These are phyloP conservation scores for Pittosporum tobira DNA, from an alignment of 129 eudicot genomes.

Conservation along the genomic window DNA sequence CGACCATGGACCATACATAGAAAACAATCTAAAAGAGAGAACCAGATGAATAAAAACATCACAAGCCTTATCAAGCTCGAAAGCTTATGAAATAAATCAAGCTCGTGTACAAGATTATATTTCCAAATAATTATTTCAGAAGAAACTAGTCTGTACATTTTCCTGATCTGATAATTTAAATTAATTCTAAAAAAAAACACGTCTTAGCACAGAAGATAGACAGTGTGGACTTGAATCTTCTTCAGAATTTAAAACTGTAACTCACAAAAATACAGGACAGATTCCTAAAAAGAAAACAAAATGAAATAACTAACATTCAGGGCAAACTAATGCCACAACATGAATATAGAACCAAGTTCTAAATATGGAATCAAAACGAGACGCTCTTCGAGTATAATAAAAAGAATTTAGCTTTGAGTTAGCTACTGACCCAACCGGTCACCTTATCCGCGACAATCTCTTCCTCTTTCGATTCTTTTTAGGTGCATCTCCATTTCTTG, in stretches of 20 bases:
- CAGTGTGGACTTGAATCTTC: background rate
- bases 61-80: background rate
- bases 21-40: too few species aligned
- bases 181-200: background rate
- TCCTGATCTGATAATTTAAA: background rate
- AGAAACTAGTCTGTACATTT: background rate
- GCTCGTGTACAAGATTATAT: background rate
- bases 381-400: background rate
- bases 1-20: too few species aligned
- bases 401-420: background rate
- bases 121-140: background rate
- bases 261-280: background rate
- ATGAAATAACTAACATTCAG: background rate
- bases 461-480: conserved; percentile 66
- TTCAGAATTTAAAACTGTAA: background rate
- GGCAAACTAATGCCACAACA: background rate
- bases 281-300: background rate
- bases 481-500: conserved; percentile 21
- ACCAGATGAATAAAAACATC: too few species aligned
- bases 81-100: background rate
- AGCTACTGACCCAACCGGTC: background rate
- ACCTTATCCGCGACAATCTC: conserved; percentile 58
- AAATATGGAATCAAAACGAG: background rate
- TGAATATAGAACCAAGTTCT: background rate
- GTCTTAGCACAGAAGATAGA: background rate